phyloP scores from a whole-genome alignment of 2,329 filamentous ascomycete genomes.

The Colletotrichum lini region DNA sequence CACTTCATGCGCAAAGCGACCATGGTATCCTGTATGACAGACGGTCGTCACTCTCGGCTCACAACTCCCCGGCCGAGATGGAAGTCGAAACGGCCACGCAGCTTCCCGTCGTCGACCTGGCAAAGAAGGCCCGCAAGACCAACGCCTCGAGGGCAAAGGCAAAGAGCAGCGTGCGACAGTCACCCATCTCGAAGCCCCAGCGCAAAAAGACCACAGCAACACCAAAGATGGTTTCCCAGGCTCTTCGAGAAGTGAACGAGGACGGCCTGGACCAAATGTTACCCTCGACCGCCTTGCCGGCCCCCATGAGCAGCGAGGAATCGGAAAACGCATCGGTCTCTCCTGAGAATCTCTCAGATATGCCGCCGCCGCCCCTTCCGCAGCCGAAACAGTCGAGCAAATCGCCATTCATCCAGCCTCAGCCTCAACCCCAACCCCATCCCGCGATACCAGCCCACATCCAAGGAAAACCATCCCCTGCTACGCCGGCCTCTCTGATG shows the following conservation, averaged over 20 bases:
- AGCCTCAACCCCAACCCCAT: conserved; percentile 53
- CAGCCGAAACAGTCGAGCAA: conserved; percentile 74
- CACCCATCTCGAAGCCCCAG: conserved; percentile 79
- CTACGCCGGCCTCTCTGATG: conserved; percentile 92
- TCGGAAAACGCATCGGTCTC: conserved; percentile 78
- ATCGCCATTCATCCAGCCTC: conserved; percentile 77
- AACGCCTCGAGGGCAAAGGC: conserved; percentile 66
- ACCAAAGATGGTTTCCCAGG: conserved; percentile 69
- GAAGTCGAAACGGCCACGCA: conserved; percentile 62
- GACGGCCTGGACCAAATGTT: conserved; percentile 50
- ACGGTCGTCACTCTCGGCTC: conserved; percentile 58
- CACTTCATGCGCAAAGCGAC: conserved; percentile 80
- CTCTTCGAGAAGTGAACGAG: conserved; percentile 61
- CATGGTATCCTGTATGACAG: conserved; percentile 61
- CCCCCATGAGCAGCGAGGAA: conserved; percentile 60
- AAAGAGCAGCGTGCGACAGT: conserved; percentile 74
- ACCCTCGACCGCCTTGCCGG: conserved; percentile 39
- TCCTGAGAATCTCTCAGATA: conserved; percentile 74
- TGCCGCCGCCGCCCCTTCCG: conserved; percentile 78
- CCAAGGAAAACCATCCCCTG: conserved; percentile 71
- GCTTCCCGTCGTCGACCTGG: conserved; percentile 62
- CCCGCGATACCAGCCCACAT: conserved; percentile 46
- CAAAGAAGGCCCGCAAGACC: conserved; percentile 68
- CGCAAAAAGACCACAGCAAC: conserved; percentile 68
- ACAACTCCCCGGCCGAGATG: conserved; percentile 72